These are phyloP conservation scores for Carex arenaria DNA, from an alignment of 202 grass and related monocot genomes.

Conservation along the genomic window DNA sequence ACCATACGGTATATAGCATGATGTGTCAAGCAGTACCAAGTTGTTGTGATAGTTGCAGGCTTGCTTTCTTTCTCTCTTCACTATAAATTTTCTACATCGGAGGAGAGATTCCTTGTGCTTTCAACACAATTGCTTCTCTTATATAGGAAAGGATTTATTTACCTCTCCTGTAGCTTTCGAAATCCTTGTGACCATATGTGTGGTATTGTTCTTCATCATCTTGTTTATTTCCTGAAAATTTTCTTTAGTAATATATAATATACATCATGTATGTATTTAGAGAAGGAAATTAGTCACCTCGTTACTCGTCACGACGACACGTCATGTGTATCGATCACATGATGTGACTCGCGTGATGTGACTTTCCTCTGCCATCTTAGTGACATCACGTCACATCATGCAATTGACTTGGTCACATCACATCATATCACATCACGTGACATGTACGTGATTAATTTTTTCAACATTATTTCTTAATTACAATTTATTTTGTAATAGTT, in stretches of 20 bases:
- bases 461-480: too few species aligned
- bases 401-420: too few species aligned
- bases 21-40: constrained; percentile 3
- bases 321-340: too few species aligned
- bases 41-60: not conserved
- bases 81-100: not conserved
- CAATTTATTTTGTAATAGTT: too few species aligned
- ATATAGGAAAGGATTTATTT: not conserved
- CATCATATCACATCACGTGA: too few species aligned
- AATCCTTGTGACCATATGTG: not conserved
- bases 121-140: not conserved
- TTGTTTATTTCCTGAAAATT: not conserved
- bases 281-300: too few species aligned
- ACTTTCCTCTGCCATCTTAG: too few species aligned
- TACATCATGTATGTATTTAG: not conserved
- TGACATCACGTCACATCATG: too few species aligned
- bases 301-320: too few species aligned
- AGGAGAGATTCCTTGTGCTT: not conserved
- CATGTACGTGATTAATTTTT: too few species aligned
- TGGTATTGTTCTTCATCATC: not conserved
- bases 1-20: not conserved
- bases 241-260: not conserved
- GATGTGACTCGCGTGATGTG: too few species aligned
- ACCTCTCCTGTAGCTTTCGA: not conserved
- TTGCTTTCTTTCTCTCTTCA: not conserved